These are phyloP conservation scores for Quercus variabilis DNA, from an alignment of 306 rosid species.

Conservation along the genomic window DNA sequence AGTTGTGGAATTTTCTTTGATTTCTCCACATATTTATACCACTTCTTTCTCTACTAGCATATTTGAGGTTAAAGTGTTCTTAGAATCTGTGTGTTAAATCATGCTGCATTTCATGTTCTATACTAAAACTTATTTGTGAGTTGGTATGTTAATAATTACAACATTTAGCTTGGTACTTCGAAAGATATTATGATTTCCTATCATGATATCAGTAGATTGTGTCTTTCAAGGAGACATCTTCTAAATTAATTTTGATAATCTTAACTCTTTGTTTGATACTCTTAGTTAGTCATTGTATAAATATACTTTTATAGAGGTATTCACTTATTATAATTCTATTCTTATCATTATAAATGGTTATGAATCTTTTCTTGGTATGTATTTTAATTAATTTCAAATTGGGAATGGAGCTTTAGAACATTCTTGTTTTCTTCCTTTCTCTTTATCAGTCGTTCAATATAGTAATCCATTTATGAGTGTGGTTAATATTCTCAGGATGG, in stretches of 20 bases:
- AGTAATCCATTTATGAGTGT: slow-evolving; percentile 7
- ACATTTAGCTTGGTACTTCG: not conserved
- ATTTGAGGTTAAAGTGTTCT: not conserved
- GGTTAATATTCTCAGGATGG: slow-evolving; percentile 64
- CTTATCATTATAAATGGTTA: not conserved
- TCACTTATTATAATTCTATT: not conserved
- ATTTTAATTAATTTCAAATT: not conserved
- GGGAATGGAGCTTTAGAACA: not conserved
- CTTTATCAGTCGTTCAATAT: not conserved
- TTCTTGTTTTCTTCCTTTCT: not conserved
- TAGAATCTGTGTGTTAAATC: not conserved
- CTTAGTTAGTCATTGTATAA: not conserved
- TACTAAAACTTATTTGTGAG: not conserved
- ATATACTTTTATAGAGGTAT: not conserved
- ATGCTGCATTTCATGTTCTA: not conserved
- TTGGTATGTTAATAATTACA: not conserved
- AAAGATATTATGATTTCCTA: not conserved
- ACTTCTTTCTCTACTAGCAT: not conserved
- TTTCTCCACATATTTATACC: too few species aligned
- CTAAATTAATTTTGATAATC: not conserved
- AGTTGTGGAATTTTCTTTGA: not conserved
- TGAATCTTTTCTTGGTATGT: not conserved
- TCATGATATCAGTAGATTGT: not conserved
- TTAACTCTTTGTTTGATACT: not conserved
- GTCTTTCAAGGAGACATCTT: not conserved